Base-by-base conservation (phyloP, 352 stramenopile species). In the Thalassiosira delicatula region DNA sequence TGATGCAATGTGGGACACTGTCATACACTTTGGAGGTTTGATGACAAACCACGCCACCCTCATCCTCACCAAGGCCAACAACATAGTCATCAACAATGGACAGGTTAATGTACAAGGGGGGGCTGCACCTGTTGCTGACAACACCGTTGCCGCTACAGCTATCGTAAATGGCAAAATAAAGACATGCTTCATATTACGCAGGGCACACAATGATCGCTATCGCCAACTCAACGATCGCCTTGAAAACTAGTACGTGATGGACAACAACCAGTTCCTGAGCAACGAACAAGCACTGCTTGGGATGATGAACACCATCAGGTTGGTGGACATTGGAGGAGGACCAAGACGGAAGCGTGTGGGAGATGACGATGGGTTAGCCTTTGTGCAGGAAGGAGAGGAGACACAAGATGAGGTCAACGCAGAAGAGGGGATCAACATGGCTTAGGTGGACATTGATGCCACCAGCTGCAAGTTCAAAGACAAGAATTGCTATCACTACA, bases 351-450 rank as follows among this genome's bases (percentile, higher is more conserved):
- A n/a, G 46, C n/a, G 19, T 8, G 14, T 27, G 27, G 46, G 19
- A 27, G 46, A 57, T 23, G 46, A 57, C 27, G 46, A 57, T n/a
- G 46, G 46, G n/a, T 57, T 57, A n/a, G 46, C 46, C 27, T 57
- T 57, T 57, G 46, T 57, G 3, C 46, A 57, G 19, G 46, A 57
- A 21, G 46, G 46, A 57, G 46, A 57, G 5, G 46, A 57, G 46
- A n/a, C n/a, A n/a, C n/a, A n/a, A n/a, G 17, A n/a, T 57, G 46
- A 57, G n/a, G 46, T 5, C 27, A 21, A 8, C 27, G 46, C 8
- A 21, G 46, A 57, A 57, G 8, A 57, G 17, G 46, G 46, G 7
- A 21, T 21, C 8, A 57, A 57, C 27, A 21, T 57, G 19, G 46
- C 46, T 27, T 21, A 57, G 27, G 46, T 21, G 4, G 46, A 57